Evolutionary conservation across 306 rosid genomes (phyloP).

Genomic region (Quercus cerris): DNA sequence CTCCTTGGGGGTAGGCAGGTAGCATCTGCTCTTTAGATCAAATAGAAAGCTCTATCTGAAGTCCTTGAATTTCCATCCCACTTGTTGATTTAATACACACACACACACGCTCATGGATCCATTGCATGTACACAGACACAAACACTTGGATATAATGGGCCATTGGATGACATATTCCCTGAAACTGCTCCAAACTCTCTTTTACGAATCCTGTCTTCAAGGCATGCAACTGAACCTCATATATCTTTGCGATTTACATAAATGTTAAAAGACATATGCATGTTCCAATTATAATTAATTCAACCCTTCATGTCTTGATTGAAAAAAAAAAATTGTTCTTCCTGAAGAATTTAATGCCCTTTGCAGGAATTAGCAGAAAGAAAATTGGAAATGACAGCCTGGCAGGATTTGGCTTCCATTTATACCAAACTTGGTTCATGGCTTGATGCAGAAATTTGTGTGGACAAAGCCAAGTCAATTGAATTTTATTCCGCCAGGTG

Average conservation of each 20-base stretch:
- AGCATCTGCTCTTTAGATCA: neutral
- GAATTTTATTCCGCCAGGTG: slow-evolving; percentile 57
- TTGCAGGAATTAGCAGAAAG: slow-evolving; percentile 52
- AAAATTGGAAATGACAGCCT: slow-evolving; percentile 58
- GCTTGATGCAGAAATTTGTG: slow-evolving; percentile 79
- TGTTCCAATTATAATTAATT: neutral
- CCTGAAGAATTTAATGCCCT: slow-evolving; percentile 7
- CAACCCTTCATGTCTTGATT: slow-evolving; percentile 2
- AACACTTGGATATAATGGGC: too few species aligned
- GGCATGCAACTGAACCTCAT: neutral
- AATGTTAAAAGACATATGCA: neutral
- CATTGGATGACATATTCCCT: neutral
- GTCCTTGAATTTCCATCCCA: neutral
- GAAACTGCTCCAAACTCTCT: neutral
- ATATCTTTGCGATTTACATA: neutral
- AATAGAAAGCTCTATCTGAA: neutral
- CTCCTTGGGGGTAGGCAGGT: neutral
- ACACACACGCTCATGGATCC: neutral
- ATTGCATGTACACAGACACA: too few species aligned
- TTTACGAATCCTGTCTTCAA: neutral
- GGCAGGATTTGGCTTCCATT: slow-evolving; percentile 80
- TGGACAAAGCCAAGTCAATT: slow-evolving; percentile 54
- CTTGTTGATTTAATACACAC: neutral
- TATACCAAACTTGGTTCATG: slow-evolving; percentile 54
- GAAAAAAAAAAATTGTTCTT: neutral